phyloP scores from a whole-genome alignment of 495 filamentous ascomycete genomes.

The Monascus purpureus region DNA sequence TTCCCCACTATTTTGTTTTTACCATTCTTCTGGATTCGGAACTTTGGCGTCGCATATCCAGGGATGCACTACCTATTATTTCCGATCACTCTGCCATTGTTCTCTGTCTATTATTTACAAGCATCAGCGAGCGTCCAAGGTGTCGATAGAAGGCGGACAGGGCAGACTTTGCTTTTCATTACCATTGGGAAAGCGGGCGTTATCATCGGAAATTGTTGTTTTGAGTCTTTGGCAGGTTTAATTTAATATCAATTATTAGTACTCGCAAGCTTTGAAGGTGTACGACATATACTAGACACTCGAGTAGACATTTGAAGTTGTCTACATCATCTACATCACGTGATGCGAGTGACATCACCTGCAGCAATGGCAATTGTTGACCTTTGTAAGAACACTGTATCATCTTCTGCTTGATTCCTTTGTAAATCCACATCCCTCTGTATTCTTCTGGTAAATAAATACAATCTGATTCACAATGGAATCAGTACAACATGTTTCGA shows the following conservation, averaged over 20 bases:
- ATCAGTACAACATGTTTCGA: slow-evolving; percentile 34
- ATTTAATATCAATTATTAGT: too few relatives aligned
- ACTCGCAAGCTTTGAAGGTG: too few relatives aligned
- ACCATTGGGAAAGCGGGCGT: slow-evolving; percentile 15
- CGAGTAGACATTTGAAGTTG: too few relatives aligned
- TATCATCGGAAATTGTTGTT: too few relatives aligned
- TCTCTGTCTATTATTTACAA: slow-evolving; percentile 6
- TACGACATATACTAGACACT: too few relatives aligned
- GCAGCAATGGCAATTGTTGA: too few relatives aligned
- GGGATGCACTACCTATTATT: background rate
- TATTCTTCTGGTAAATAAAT: slow-evolving; percentile 3
- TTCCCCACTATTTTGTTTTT: slow-evolving; percentile 7
- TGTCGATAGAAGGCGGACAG: slow-evolving; percentile 19
- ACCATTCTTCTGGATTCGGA: slow-evolving; percentile 7
- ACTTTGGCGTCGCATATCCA: slow-evolving; percentile 2
- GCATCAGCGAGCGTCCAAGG: slow-evolving; percentile 10
- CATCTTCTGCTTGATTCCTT: too few relatives aligned
- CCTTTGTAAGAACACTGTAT: too few relatives aligned
- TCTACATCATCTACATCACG: too few relatives aligned
- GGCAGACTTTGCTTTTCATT: slow-evolving; percentile 8
- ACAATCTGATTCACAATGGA: slow-evolving; percentile 16
- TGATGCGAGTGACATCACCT: too few relatives aligned
- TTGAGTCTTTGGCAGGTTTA: slow-evolving; percentile 6
- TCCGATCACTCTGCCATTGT: background rate
- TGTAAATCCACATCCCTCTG: too few relatives aligned